A percentile compares a stretch with the other conserved stretches of the same genome.
Evolutionary conservation across 1,284 basidiomycete genomes (phyloP).

Genomic region (Singerocomus inundabilis): DNA sequence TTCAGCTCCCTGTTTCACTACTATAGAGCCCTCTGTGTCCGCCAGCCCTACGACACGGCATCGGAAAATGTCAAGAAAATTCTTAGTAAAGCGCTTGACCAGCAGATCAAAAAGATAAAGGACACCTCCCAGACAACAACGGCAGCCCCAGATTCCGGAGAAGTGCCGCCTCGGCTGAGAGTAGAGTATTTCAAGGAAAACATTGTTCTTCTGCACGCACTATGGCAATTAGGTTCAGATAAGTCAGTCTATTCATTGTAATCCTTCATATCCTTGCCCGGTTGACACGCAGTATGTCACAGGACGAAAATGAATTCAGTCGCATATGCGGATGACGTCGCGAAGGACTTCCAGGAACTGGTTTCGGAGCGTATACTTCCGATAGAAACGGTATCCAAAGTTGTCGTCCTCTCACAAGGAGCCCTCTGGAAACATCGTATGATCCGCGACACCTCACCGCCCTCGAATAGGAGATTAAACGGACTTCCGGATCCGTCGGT

Average conservation of each 20-base stretch:
- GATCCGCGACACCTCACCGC: constrained; percentile 46
- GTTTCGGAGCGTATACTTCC: constrained; percentile 72
- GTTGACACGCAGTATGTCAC: not conserved
- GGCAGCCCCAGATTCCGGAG: constrained; percentile 30
- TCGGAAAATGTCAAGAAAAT: constrained; percentile 80
- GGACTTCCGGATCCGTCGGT: constrained; percentile 16
- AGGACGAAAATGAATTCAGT: constrained; percentile 22
- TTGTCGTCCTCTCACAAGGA: constrained; percentile 73
- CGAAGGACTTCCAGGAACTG: constrained; percentile 54
- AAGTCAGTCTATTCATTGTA: constrained; percentile 47
- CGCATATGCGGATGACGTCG: constrained; percentile 41
- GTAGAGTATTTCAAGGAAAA: constrained; percentile 69
- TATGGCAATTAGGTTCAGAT: constrained; percentile 61
- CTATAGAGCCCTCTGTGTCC: constrained; percentile 88
- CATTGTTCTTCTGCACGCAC: constrained; percentile 67
- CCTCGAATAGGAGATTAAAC: constrained; percentile 32
- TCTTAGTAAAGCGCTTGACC: constrained; percentile 64
- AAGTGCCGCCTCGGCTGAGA: constrained; percentile 42
- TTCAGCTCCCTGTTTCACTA: constrained; percentile 84
- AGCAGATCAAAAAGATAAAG: constrained; percentile 42
- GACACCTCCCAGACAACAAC: constrained; percentile 38
- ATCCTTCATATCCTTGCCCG: not conserved
- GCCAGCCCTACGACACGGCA: constrained; percentile 84
- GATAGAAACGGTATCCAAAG: constrained; percentile 72
- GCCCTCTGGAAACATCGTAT: constrained; percentile 82